Percentiles rank a stretch among this genome's conserved stretches.
These are phyloP conservation scores for Cordyceps cicadae DNA, from an alignment of 2,329 filamentous ascomycete species.

Conservation along the genomic window DNA sequence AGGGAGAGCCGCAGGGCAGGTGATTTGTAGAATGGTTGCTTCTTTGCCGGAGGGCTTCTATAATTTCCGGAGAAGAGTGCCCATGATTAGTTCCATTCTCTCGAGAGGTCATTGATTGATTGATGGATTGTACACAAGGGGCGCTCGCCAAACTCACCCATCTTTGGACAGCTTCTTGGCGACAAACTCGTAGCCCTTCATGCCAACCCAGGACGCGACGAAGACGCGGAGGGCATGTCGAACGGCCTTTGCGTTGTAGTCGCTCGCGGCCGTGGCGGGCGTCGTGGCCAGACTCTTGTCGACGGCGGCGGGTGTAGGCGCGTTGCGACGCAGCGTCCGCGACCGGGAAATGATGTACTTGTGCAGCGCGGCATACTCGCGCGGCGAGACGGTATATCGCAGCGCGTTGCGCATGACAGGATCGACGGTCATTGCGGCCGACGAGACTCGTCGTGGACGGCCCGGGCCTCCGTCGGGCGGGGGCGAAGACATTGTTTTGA, in stretches of 20 bases:
- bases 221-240: slow-evolving; percentile 66
- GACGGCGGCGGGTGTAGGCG: slow-evolving; percentile 48
- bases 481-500: not conserved
- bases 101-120: not conserved
- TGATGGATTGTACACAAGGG: not conserved
- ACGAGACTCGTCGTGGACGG: slow-evolving; percentile 5
- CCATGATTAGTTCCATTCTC: not conserved
- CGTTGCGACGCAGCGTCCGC: slow-evolving; percentile 43
- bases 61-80: slow-evolving; percentile 1
- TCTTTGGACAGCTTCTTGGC: slow-evolving; percentile 38
- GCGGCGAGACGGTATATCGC: slow-evolving; percentile 75
- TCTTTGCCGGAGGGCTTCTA: slow-evolving; percentile 27
- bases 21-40: slow-evolving; percentile 52
- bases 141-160: slow-evolving; percentile 31
- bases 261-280: slow-evolving; percentile 30
- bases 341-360: slow-evolving; percentile 73
- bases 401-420: slow-evolving; percentile 77
- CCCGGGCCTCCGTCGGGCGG: not conserved
- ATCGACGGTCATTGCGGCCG: slow-evolving; percentile 36
- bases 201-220: slow-evolving; percentile 49
- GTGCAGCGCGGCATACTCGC: slow-evolving; percentile 80
- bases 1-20: slow-evolving; percentile 69
- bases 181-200: slow-evolving; percentile 55
- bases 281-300: slow-evolving; percentile 29
- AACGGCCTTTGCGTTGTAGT: slow-evolving; percentile 62